Evolutionary conservation across 2,329 filamentous ascomycete species (phyloP).

Genomic region (Dactylella cylindrospora): DNA sequence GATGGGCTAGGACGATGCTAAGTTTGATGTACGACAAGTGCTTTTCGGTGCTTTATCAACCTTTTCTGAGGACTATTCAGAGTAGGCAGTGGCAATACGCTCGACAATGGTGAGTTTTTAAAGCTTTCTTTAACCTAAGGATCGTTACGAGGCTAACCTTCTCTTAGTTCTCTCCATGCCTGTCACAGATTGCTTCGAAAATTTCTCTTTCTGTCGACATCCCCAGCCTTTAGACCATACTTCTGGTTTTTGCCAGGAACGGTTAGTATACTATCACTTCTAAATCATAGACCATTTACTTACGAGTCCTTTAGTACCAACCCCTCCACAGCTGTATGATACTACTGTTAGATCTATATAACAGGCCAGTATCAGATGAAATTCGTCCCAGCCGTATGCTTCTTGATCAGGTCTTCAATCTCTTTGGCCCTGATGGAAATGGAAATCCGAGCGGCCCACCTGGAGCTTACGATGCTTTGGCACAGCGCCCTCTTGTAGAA

Average conservation of each 20-base stretch:
- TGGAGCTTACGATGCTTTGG: constrained; percentile 40
- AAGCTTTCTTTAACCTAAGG: not conserved
- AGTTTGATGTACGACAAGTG: constrained; percentile 48
- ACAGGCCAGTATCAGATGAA: constrained; percentile 45
- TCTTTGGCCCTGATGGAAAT: constrained; percentile 48
- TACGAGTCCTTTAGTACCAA: constrained; percentile 42
- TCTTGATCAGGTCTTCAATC: constrained; percentile 47
- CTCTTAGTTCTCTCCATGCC: constrained; percentile 46
- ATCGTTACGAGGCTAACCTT: constrained; percentile 14
- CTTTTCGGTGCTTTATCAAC: constrained; percentile 48
- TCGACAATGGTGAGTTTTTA: constrained; percentile 47
- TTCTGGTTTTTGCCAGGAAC: constrained; percentile 49
- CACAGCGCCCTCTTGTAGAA: constrained; percentile 45
- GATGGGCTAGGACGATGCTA: constrained; percentile 49
- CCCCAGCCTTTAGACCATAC: constrained; percentile 47
- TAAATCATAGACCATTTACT: constrained; percentile 2
- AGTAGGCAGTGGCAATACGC: constrained; percentile 47
- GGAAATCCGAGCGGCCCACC: constrained; percentile 24
- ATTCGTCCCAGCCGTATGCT: constrained; percentile 42
- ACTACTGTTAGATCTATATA: constrained; percentile 47
- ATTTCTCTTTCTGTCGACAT: constrained; percentile 47
- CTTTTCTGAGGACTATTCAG: constrained; percentile 47
- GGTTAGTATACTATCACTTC: constrained; percentile 14
- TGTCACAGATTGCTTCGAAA: constrained; percentile 47
- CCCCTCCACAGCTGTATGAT: constrained; percentile 49